Percentiles rank a stretch among this genome's conserved stretches.
Evolutionary conservation across 208 protist genomes (phyloP).

Genomic region (Phytomonas sp.): DNA sequence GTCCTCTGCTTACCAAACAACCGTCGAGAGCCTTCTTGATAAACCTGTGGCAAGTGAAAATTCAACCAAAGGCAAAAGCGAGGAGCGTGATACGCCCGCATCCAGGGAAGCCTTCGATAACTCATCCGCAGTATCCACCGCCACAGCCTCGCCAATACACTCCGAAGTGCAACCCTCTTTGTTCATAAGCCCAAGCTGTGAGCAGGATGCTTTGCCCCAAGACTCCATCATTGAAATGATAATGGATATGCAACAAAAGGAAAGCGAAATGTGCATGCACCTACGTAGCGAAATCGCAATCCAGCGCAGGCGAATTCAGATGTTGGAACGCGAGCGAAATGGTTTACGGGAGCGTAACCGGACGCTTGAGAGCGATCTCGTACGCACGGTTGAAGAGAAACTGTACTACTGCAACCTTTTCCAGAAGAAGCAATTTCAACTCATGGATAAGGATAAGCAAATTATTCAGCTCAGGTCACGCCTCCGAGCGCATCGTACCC

Average conservation of each 20-base stretch:
- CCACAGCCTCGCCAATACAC: neutral
- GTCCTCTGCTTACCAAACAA: neutral
- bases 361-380: conserved; percentile 36
- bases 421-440: conserved; percentile 66
- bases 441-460: conserved; percentile 40
- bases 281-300: conserved; percentile 68
- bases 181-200: neutral
- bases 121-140: neutral
- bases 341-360: conserved; percentile 45
- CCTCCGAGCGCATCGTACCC: conserved; percentile 63
- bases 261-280: conserved; percentile 68
- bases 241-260: conserved; percentile 60
- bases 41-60: neutral
- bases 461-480: conserved; percentile 71
- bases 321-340: conserved; percentile 50
- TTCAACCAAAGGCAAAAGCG: neutral
- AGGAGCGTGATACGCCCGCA: neutral
- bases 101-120: neutral
- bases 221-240: conserved; percentile 55
- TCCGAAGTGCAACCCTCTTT: neutral
- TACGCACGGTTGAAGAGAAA: conserved; percentile 49
- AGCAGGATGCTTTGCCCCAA: neutral
- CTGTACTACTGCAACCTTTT: conserved; percentile 59
- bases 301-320: conserved; percentile 48
- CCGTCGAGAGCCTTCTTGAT: neutral